A percentile compares a stretch with the other conserved stretches of the same genome.
phyloP scores from a whole-genome alignment of 345 rosid genomes.

The Salix brachista region DNA sequence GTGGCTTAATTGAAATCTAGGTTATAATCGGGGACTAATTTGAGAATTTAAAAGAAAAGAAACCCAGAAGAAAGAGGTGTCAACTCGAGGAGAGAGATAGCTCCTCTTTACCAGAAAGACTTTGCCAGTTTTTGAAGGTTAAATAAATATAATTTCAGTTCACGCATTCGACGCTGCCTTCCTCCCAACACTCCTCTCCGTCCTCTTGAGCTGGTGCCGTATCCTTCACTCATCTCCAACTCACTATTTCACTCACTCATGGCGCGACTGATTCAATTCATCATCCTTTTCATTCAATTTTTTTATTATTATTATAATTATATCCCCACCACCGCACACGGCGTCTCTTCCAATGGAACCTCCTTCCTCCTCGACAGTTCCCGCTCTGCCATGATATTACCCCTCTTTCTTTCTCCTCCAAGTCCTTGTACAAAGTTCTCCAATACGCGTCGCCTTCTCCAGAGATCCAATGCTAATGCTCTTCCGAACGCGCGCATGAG shows the following conservation, averaged over 20 bases:
- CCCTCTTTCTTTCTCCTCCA: slow-evolving; percentile 53
- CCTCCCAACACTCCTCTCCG: no score
- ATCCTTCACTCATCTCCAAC: no score
- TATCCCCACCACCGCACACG: background rate
- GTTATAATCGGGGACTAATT: no score
- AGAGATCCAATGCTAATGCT: slow-evolving; percentile 35
- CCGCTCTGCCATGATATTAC: slow-evolving; percentile 64
- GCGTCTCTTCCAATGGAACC: slow-evolving; percentile 17
- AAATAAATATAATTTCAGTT: no score
- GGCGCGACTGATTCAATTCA: background rate
- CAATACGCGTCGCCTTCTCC: slow-evolving; percentile 51
- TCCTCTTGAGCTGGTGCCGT: no score
- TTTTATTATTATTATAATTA: no score
- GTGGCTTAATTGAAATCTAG: no score
- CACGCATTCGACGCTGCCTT: no score
- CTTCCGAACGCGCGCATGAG: slow-evolving; percentile 72
- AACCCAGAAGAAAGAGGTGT: no score
- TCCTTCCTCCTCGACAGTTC: slow-evolving; percentile 22
- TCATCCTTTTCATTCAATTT: background rate
- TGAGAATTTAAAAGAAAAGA: no score
- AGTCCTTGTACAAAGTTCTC: slow-evolving; percentile 35
- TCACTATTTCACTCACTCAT: background rate
- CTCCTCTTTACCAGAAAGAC: background rate
- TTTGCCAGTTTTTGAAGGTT: background rate
- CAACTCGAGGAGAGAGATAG: no score